A percentile compares a stretch with the other conserved stretches of the same genome.
Evolutionary conservation across 805 yeast genomes (phyloP).

Genomic region (Alloascoidea africana): DNA sequence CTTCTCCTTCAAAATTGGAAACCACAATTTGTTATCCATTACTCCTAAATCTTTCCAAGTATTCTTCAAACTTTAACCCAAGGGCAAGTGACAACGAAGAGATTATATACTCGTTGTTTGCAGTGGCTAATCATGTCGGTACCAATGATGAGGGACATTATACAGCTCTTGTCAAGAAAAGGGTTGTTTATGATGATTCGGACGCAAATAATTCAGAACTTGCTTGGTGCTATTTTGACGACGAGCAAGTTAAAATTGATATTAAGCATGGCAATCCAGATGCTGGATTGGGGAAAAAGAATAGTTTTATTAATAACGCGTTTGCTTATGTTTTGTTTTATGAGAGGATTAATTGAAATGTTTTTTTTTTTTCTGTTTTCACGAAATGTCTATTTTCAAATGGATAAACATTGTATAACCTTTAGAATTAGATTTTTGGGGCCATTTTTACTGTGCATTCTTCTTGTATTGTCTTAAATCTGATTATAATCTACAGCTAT

Average conservation of each 20-base stretch:
- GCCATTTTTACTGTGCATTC: too few relatives aligned
- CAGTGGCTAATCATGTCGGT: slow-evolving; percentile 77
- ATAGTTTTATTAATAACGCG: slow-evolving; percentile 13
- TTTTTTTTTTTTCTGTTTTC: too few relatives aligned
- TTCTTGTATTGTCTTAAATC: too few relatives aligned
- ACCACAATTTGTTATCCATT: slow-evolving; percentile 57
- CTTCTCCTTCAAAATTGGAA: too few relatives aligned
- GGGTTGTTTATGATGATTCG: slow-evolving; percentile 1
- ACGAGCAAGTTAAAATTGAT: slow-evolving; percentile 32
- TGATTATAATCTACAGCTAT: too few relatives aligned
- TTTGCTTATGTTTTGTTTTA: slow-evolving; percentile 72
- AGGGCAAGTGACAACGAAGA: not conserved
- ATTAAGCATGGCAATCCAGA: slow-evolving; percentile 1
- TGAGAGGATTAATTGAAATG: slow-evolving; percentile 22
- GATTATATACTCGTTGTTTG: slow-evolving; percentile 47
- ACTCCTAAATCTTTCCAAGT: slow-evolving; percentile 30
- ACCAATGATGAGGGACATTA: slow-evolving; percentile 79
- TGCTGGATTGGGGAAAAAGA: slow-evolving; percentile 43
- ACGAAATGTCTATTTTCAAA: too few relatives aligned
- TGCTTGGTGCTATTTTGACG: slow-evolving; percentile 80
- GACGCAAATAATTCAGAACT: slow-evolving; percentile 22
- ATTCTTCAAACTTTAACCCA: not conserved
- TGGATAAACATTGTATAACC: too few relatives aligned
- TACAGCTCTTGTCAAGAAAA: slow-evolving; percentile 61
- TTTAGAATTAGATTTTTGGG: too few relatives aligned